These are phyloP conservation scores for Phytophthora constricta DNA, from an alignment of 352 stramenopile genomes.

Conservation along the genomic window DNA sequence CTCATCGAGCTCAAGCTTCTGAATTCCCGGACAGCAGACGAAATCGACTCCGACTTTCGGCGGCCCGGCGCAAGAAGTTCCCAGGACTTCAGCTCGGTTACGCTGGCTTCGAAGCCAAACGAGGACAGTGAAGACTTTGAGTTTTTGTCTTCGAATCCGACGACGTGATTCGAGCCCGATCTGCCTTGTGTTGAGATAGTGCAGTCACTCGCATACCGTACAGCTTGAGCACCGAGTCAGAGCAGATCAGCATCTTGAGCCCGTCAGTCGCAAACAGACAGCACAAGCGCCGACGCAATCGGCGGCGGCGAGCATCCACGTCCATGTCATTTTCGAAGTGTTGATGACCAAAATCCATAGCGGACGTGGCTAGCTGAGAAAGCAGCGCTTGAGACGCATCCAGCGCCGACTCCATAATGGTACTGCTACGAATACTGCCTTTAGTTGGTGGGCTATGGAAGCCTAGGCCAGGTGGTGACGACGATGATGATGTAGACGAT, in stretches of 20 bases:
- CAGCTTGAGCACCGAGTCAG: conserved; percentile 67
- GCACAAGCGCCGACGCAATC: conserved; percentile 60
- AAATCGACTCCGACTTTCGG: conserved; percentile 39
- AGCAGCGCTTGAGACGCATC: conserved; percentile 76
- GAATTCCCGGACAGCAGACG: conserved; percentile 14
- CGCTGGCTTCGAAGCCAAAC: conserved; percentile 73
- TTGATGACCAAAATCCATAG: conserved; percentile 60
- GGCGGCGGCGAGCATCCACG: conserved; percentile 53
- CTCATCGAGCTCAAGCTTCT: conserved; percentile 10
- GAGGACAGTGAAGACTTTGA: conserved; percentile 60
- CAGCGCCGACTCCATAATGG: conserved; percentile 67
- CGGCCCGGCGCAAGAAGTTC: conserved; percentile 45
- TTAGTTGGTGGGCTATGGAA: conserved; percentile 31
- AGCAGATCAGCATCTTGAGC: conserved; percentile 70
- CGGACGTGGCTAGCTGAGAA: conserved; percentile 70
- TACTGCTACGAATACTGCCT: conserved; percentile 38
- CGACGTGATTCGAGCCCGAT: conserved; percentile 36
- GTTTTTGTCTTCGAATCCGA: conserved; percentile 42
- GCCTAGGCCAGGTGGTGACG: conserved; percentile 27
- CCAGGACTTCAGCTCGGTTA: conserved; percentile 71
- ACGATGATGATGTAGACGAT: conserved; percentile 47
- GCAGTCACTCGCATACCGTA: conserved; percentile 60
- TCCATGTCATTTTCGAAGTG: conserved; percentile 68
- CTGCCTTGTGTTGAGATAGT: conserved; percentile 39
- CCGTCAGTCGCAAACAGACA: conserved; percentile 74